Conservation (phyloP, 768 basidiomycete genomes). For the Candolleomyces aberdarensis region DNA sequence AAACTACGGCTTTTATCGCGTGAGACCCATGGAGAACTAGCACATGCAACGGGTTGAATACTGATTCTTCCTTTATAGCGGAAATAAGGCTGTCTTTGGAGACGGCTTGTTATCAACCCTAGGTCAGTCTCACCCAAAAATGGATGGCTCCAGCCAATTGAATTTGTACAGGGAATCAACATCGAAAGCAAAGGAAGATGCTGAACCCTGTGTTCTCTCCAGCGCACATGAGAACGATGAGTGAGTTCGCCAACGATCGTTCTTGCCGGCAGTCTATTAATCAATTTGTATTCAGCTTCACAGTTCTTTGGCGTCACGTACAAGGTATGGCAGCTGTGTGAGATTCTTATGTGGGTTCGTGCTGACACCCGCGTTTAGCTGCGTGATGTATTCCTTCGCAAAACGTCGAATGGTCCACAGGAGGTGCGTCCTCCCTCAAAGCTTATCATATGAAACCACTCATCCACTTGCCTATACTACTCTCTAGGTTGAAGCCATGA, state of each 20-base stretch:
- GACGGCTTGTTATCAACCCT: constrained; percentile 10
- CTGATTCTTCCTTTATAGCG: background rate
- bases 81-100: constrained; percentile 17
- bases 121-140: constrained; percentile 15
- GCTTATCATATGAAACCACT: too few relatives aligned
- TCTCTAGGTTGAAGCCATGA: constrained; percentile 22
- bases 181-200: constrained; percentile 26
- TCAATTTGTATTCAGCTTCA: background rate
- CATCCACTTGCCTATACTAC: background rate
- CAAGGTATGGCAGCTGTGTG: background rate
- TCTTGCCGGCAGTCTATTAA: background rate
- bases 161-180: constrained; percentile 19
- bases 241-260: background rate
- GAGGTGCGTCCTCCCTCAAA: background rate
- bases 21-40: background rate
- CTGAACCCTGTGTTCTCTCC: constrained; percentile 27
- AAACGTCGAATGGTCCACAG: constrained; percentile 11
- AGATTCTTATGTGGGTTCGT: background rate
- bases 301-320: constrained; percentile 5
- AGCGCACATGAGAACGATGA: constrained; percentile 21
- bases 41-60: background rate
- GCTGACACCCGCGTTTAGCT: constrained; percentile 13
- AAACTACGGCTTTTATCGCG: constrained; percentile 9
- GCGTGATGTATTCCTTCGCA: constrained; percentile 17
- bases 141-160: constrained; percentile 12